These are phyloP conservation scores for Lentinula boryana DNA, from an alignment of 768 basidiomycete species.

Conservation along the genomic window DNA sequence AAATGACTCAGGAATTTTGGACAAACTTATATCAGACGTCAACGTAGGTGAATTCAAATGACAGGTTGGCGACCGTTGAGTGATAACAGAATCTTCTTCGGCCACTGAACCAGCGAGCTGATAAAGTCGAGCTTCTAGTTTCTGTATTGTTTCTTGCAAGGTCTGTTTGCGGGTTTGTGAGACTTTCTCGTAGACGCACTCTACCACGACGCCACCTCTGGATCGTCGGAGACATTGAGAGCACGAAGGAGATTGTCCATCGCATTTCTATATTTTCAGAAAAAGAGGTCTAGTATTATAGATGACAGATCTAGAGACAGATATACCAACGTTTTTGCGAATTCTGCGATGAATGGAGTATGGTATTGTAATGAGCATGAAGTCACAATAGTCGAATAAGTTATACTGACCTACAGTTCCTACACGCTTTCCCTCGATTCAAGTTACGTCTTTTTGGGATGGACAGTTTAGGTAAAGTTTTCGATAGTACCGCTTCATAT, in stretches of 20 bases:
- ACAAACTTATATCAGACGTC: neutral
- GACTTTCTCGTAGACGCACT: constrained; percentile 34
- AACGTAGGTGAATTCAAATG: neutral
- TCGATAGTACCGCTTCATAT: too few species aligned
- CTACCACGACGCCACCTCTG: constrained; percentile 29
- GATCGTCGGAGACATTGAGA: constrained; percentile 30
- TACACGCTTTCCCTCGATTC: neutral
- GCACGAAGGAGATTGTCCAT: constrained; percentile 32
- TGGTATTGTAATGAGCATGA: too few species aligned
- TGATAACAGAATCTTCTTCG: constrained; percentile 7
- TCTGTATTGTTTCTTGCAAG: constrained; percentile 32
- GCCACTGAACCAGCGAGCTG: constrained; percentile 27
- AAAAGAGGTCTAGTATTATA: neutral
- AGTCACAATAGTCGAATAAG: too few species aligned
- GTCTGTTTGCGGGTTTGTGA: constrained; percentile 23
- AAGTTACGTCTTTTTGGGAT: neutral
- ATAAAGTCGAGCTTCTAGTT: constrained; percentile 29
- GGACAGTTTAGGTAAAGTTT: too few species aligned
- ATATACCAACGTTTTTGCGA: neutral
- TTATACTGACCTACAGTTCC: neutral
- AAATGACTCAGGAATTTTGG: neutral
- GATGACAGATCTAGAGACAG: neutral
- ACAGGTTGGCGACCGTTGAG: constrained; percentile 8
- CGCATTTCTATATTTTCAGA: constrained; percentile 27
- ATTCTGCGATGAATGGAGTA: neutral